A percentile compares a stretch with the other conserved stretches of the same genome.
Conservation (phyloP, 495 filamentous ascomycete genomes). For the Penicillium egyptiacum region DNA sequence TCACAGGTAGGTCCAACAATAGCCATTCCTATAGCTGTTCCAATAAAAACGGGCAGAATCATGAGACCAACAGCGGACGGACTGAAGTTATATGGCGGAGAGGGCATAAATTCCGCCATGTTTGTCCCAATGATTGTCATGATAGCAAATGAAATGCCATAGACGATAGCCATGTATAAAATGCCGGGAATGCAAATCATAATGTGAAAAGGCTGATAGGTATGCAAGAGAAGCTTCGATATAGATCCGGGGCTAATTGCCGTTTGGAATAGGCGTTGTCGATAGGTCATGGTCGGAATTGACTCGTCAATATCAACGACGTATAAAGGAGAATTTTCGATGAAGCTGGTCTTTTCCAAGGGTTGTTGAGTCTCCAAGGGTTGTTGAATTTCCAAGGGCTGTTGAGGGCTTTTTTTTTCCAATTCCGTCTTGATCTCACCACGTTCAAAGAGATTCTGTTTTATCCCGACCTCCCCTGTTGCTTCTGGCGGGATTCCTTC, state of each 20-base stretch:
- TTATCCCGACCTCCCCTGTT: too few species aligned
- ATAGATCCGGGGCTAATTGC: slow-evolving; percentile 24
- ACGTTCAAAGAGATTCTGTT: too few species aligned
- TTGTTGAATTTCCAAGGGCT: too few species aligned
- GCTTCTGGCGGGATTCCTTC: too few species aligned
- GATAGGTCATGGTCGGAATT: slow-evolving; percentile 22
- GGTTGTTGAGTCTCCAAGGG: too few species aligned
- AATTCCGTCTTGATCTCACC: too few species aligned
- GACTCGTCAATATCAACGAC: slow-evolving; percentile 8
- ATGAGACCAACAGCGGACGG: slow-evolving; percentile 37
- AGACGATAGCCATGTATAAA: slow-evolving; percentile 36
- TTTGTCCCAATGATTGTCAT: slow-evolving; percentile 33
- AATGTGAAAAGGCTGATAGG: slow-evolving; percentile 29
- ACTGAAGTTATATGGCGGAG: slow-evolving; percentile 40
- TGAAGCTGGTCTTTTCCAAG: too few species aligned
- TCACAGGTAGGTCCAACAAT: slow-evolving; percentile 38
- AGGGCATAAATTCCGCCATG: slow-evolving; percentile 31
- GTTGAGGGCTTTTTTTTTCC: too few species aligned
- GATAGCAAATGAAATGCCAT: slow-evolving; percentile 35
- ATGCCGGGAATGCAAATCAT: slow-evolving; percentile 34
- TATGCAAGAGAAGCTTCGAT: slow-evolving; percentile 22
- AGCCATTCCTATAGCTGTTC: slow-evolving; percentile 31
- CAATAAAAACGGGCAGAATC: slow-evolving; percentile 38
- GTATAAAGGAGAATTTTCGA: too few species aligned
- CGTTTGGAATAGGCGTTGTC: slow-evolving; percentile 19